A percentile compares a stretch with the other conserved stretches of the same genome.
These are phyloP conservation scores for Botryosphaeria dothidea DNA, from an alignment of 2,329 filamentous ascomycete genomes.

Conservation along the genomic window DNA sequence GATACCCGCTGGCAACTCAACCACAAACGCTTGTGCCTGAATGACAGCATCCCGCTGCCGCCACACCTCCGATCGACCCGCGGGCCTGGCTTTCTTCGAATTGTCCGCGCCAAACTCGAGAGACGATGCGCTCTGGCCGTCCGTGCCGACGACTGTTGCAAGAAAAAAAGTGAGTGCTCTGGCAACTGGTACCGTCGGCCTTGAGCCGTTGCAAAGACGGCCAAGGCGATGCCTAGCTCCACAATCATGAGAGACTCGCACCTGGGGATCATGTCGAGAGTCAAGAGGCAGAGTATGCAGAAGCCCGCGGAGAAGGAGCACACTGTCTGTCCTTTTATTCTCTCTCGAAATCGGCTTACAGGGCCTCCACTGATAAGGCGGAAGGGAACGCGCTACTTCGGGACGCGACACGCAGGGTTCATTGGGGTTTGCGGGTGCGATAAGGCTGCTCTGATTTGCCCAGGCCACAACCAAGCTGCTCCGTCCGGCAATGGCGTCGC, in stretches of 20 bases:
- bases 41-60: not conserved
- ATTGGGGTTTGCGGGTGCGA: not conserved
- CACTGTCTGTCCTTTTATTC: not conserved
- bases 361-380: constrained; percentile 5
- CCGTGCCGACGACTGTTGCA: not conserved
- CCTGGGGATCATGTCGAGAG: not conserved
- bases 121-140: not conserved
- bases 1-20: not conserved
- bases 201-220: not conserved
- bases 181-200: not conserved
- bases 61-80: not conserved
- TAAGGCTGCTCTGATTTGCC: not conserved
- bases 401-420: not conserved
- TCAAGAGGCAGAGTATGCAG: not conserved
- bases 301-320: constrained; percentile 17
- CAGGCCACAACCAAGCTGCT: not conserved
- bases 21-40: not conserved
- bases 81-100: not conserved
- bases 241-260: not conserved
- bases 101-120: not conserved
- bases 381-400: not conserved
- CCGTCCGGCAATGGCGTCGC: not conserved
- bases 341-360: not conserved
- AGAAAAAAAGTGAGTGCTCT: not conserved
- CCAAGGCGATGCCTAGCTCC: not conserved